phyloP scores from a whole-genome alignment of 306 rosid species.

The Sesbania bispinosa region DNA sequence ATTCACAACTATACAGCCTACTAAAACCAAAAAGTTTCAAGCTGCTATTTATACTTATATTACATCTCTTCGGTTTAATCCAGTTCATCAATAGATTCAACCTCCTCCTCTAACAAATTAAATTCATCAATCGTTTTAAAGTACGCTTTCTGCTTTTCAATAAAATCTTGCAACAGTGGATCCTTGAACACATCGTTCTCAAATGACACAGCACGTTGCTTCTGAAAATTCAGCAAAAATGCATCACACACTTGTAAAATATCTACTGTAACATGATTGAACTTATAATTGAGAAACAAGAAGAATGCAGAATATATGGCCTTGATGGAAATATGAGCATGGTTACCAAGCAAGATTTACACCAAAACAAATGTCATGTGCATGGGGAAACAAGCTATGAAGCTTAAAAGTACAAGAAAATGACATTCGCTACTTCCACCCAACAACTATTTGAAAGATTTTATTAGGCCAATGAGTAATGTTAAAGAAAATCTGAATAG shows the following conservation, averaged over 20 bases:
- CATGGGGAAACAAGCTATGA: background rate
- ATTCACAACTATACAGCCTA: conserved; percentile 47
- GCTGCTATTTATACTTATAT: conserved; percentile 16
- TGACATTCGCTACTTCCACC: conserved; percentile 3
- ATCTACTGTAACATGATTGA: background rate
- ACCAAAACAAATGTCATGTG: background rate
- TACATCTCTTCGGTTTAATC: conserved; percentile 32
- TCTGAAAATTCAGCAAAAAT: conserved; percentile 42
- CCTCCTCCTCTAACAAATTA: conserved; percentile 58
- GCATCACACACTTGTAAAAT: conserved; percentile 26
- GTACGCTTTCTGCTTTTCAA: conserved; percentile 55
- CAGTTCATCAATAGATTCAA: conserved; percentile 35
- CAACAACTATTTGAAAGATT: background rate
- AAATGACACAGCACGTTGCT: conserved; percentile 25
- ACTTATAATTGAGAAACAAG: background rate
- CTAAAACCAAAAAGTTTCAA: conserved; percentile 4
- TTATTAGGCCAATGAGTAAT: background rate
- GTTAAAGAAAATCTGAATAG: background rate
- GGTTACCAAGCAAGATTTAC: background rate
- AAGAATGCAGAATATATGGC: background rate
- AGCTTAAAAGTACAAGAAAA: background rate
- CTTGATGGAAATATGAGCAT: background rate
- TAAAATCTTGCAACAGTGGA: conserved; percentile 41
- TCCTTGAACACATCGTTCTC: conserved; percentile 16
- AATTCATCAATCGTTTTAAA: conserved; percentile 64